Evolutionary conservation across 2,329 filamentous ascomycete species (phyloP).

Genomic region (Botryotinia globosa): DNA sequence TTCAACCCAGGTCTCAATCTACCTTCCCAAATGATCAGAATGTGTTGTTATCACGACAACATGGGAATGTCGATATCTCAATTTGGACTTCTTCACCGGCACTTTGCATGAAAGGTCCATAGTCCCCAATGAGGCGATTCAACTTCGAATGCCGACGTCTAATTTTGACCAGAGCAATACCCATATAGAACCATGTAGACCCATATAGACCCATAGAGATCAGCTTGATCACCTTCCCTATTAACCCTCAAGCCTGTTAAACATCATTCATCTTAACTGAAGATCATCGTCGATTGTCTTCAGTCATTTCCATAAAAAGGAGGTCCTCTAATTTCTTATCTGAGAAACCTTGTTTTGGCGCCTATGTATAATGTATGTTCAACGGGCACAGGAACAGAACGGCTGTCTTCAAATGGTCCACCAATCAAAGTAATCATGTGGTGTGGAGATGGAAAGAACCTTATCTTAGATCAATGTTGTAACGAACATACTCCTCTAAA

Average conservation of each 20-base stretch:
- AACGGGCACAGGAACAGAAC: not conserved
- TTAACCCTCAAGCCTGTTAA: not conserved
- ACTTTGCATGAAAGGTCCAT: conserved; percentile 6
- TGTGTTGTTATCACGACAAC: conserved; percentile 2
- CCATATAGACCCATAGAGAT: conserved; percentile 3
- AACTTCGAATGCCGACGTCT: conserved; percentile 8
- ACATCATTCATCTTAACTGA: conserved; percentile 5
- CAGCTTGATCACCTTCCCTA: conserved; percentile 17
- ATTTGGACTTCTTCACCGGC: conserved; percentile 14
- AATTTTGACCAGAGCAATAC: not conserved
- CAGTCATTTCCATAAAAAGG: conserved; percentile 15
- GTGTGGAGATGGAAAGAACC: conserved; percentile 3
- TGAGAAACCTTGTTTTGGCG: conserved; percentile 8
- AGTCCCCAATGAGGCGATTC: not conserved
- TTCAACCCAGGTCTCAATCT: conserved; percentile 1
- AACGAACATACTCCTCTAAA: not conserved
- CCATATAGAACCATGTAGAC: not conserved
- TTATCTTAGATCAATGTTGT: conserved; percentile 14
- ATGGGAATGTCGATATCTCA: not conserved
- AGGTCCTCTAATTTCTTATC: conserved; percentile 21
- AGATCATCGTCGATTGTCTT: conserved; percentile 8
- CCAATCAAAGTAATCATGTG: not conserved
- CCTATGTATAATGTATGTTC: not conserved
- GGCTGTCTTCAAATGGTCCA: conserved; percentile 14
- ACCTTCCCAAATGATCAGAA: conserved; percentile 19